Conservation (phyloP, 805 yeast species). For the Lipomyces starkeyi region DNA sequence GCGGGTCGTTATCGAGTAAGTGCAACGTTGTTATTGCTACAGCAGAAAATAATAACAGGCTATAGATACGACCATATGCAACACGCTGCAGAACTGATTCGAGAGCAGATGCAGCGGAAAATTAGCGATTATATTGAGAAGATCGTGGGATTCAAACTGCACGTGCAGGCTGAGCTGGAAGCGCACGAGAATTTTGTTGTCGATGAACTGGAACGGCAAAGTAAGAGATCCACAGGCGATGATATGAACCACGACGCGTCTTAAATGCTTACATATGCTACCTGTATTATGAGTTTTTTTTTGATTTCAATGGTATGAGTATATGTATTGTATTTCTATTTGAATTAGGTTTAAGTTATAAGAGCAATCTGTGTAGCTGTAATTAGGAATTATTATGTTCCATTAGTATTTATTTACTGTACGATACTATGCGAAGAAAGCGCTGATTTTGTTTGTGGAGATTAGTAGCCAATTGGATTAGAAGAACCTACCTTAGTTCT, state of each 20-base stretch:
- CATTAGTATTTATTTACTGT: neutral
- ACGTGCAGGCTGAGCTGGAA: conserved; percentile 68
- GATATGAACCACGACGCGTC: neutral
- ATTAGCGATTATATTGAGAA: conserved; percentile 64
- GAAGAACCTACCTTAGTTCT: neutral
- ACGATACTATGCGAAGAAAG: neutral
- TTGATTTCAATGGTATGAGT: neutral
- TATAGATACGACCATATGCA: conserved; percentile 52
- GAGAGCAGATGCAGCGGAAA: conserved; percentile 57
- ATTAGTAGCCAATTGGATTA: neutral
- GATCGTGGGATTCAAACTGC: conserved; percentile 68
- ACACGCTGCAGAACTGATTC: conserved; percentile 54
- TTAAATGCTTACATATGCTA: neutral
- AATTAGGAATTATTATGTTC: neutral
- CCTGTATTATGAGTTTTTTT: neutral
- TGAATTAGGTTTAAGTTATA: neutral
- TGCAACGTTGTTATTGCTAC: neutral
- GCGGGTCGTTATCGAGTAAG: conserved; percentile 56
- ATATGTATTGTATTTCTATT: neutral
- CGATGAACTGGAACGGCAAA: conserved; percentile 54
- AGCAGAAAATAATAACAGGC: neutral
- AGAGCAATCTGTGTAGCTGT: neutral
- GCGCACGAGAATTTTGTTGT: conserved; percentile 58
- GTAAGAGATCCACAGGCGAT: conserved; percentile 69
- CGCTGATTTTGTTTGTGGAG: neutral